A percentile compares a stretch with the other conserved stretches of the same genome.
Evolutionary conservation across 2,329 filamentous ascomycete genomes (phyloP).

Genomic region (Phialophora macrospora): DNA sequence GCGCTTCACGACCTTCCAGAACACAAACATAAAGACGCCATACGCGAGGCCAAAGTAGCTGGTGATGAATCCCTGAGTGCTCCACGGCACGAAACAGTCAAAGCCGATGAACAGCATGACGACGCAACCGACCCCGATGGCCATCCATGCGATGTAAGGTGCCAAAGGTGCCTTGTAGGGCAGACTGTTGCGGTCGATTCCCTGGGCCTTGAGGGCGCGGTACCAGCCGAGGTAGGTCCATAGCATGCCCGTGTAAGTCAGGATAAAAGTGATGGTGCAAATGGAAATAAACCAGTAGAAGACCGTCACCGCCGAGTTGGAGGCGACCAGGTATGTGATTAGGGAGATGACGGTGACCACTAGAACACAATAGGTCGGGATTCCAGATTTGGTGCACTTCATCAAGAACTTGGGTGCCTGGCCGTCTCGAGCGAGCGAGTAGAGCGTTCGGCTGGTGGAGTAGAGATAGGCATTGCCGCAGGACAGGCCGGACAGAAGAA

Average conservation of each 20-base stretch:
- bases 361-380: constrained; percentile 68
- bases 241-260: constrained; percentile 71
- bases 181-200: constrained; percentile 67
- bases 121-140: constrained; percentile 57
- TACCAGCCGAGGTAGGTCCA: constrained; percentile 73
- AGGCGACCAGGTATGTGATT: constrained; percentile 73
- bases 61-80: constrained; percentile 55
- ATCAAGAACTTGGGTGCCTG: constrained; percentile 62
- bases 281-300: constrained; percentile 73
- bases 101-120: constrained; percentile 72
- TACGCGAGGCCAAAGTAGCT: constrained; percentile 55
- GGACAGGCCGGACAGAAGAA: constrained; percentile 73
- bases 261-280: constrained; percentile 50
- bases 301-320: constrained; percentile 65
- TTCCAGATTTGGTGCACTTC: constrained; percentile 64
- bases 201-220: constrained; percentile 70
- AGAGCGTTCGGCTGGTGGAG: constrained; percentile 57
- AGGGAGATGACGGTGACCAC: constrained; percentile 69
- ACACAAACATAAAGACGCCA: constrained; percentile 50
- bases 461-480: constrained; percentile 70
- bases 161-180: constrained; percentile 71
- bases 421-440: constrained; percentile 52
- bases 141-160: constrained; percentile 72
- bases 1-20: constrained; percentile 44
- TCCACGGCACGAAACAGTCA: constrained; percentile 48